Evolutionary conservation across 1,284 basidiomycete genomes (phyloP).

Genomic region (Trichosporon sp.): DNA sequence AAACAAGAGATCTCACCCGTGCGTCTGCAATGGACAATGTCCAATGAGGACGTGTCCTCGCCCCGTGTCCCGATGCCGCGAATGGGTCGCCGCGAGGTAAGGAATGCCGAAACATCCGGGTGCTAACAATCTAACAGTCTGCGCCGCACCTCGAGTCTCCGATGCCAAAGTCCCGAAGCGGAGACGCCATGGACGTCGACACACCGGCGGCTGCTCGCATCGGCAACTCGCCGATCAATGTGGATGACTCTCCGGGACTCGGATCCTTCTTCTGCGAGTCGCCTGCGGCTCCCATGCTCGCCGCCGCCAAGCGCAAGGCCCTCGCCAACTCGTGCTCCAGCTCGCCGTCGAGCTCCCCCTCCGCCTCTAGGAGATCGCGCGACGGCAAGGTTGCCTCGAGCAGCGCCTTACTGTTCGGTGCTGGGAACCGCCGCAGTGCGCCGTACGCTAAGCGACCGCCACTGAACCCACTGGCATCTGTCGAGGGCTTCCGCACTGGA

Average conservation of each 20-base stretch:
- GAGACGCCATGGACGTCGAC: constrained; percentile 39
- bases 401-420: constrained; percentile 34
- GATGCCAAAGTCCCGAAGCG: neutral
- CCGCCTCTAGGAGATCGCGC: constrained; percentile 33
- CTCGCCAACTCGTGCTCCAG: constrained; percentile 35
- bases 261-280: constrained; percentile 46
- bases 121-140: constrained; percentile 12
- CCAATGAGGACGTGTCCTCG: constrained; percentile 32
- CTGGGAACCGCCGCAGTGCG: constrained; percentile 24
- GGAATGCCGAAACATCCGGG: neutral
- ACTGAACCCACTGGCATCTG: constrained; percentile 19
- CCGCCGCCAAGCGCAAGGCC: constrained; percentile 26
- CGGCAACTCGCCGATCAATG: constrained; percentile 20
- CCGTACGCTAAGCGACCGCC: constrained; percentile 29
- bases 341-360: constrained; percentile 42
- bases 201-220: constrained; percentile 23
- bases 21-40: constrained; percentile 37
- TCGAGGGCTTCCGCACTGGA: constrained; percentile 14
- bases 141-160: constrained; percentile 15
- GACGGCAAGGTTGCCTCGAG: constrained; percentile 36
- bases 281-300: constrained; percentile 28
- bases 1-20: constrained; percentile 12
- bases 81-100: constrained; percentile 32
- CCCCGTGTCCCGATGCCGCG: constrained; percentile 26
- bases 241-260: constrained; percentile 35